Percentiles rank a stretch among this genome's conserved stretches.
phyloP scores from a whole-genome alignment of 2,329 filamentous ascomycete species.

The Amauroascus verrucosus region DNA sequence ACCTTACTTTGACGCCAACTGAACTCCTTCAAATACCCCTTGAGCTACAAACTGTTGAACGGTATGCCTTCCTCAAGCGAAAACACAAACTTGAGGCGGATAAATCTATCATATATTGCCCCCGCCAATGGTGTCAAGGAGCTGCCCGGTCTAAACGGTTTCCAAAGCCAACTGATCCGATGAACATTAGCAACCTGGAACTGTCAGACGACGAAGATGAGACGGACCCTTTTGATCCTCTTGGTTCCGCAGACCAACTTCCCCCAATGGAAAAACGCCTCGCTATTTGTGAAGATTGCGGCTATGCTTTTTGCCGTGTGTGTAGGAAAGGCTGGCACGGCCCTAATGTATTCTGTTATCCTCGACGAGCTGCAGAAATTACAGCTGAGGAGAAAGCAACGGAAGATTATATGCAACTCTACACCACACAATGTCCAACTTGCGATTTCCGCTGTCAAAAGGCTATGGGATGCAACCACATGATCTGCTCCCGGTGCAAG shows the following conservation, averaged over 20 bases:
- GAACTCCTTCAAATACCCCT: conserved; percentile 72
- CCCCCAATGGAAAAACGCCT: conserved; percentile 55
- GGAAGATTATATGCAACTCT: conserved; percentile 66
- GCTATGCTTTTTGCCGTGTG: conserved; percentile 75
- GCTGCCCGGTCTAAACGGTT: conserved; percentile 68
- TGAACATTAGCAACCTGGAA: conserved; percentile 35
- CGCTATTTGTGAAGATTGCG: conserved; percentile 78
- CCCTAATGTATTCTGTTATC: conserved; percentile 63
- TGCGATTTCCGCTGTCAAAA: conserved; percentile 81
- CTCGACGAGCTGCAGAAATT: conserved; percentile 55
- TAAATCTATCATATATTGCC: conserved; percentile 86
- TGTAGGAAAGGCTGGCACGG: conserved; percentile 84
- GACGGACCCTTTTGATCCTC: conserved; percentile 34
- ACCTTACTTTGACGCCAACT: conserved; percentile 64
- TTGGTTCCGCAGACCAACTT: conserved; percentile 33
- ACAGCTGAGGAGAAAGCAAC: conserved; percentile 78
- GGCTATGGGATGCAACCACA: conserved; percentile 90
- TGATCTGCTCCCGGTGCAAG: conserved; percentile 82
- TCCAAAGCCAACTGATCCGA: conserved; percentile 58
- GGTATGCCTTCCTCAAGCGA: conserved; percentile 82
- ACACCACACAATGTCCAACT: conserved; percentile 82
- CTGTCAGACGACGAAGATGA: conserved; percentile 45
- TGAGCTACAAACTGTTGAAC: conserved; percentile 60
- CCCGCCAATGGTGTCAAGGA: conserved; percentile 82
- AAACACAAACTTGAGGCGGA: conserved; percentile 88